Base-by-base conservation (phyloP, 2,329 filamentous ascomycete species). In the Huntiella moniliformis region DNA sequence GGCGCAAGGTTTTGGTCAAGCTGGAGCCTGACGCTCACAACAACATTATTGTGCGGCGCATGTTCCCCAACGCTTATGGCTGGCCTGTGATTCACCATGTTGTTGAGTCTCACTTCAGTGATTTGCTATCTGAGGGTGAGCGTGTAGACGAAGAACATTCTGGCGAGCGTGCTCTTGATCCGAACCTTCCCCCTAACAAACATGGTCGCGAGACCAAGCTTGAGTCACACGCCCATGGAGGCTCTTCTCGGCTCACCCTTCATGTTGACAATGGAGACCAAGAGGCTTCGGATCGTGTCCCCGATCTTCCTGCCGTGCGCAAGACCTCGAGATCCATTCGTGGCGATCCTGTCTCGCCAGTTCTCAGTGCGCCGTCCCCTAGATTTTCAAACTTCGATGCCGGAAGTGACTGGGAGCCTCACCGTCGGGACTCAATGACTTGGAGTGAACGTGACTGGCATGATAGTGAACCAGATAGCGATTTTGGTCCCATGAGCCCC, bases 21-120 rank as follows among this genome's bases (percentile, higher is more conserved):
- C 69, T 98, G 2, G 88, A 98, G 58, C 91, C 91, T 0, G 91
- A 98, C 61, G 91, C 91, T 0, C 91, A 98, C 64, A 98, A 98
- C 62, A 98, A 98, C 60, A 93, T 98, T 53, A 81, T 96, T 50
- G 91, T 98, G 17, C 80, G 91, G 12, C 79, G 91, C 47, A 93
- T 86, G 79, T 98, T 98, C 59, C 80, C 86, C 47, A 98, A 98
- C 56, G 91, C 91, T 0, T 93, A 93, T 55, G 91, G 91, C 2
- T 98, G 91, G 91, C 91, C 91, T 0, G 91, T 98, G 1, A 68
- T 96, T 42, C 87, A 95, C 62, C 91, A 98, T 61, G 65, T 96
- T 15, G 88, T 91, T 44, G 87, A 96, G 55, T 86, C 85, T 0
- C 91, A 98, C 62, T 98, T 98, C 58, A 82, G 77, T 45, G 82